Evolutionary conservation across 2,329 filamentous ascomycete genomes (phyloP).

Genomic region (Fusarium virguliforme): DNA sequence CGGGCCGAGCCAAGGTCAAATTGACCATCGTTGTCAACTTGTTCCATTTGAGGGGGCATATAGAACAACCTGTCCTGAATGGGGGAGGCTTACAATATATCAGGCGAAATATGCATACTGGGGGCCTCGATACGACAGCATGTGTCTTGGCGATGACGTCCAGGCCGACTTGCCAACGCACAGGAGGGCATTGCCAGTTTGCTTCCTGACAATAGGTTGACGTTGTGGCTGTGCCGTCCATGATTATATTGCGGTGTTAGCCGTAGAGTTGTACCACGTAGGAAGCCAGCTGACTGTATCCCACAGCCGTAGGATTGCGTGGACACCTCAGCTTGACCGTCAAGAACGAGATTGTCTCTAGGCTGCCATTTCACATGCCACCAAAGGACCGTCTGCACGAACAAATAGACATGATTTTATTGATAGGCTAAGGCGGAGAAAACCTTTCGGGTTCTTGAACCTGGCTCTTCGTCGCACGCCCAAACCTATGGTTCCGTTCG

Average conservation of each 20-base stretch:
- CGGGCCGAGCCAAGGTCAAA: slow-evolving; percentile 5
- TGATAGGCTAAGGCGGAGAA: no score
- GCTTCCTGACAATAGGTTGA: not conserved
- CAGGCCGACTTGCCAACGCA: not conserved
- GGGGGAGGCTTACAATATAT: not conserved
- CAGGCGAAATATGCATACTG: not conserved
- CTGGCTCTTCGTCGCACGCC: not conserved
- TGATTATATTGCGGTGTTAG: not conserved
- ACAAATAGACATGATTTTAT: no score
- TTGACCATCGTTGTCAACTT: not conserved
- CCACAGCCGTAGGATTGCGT: not conserved
- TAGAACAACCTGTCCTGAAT: not conserved
- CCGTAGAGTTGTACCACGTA: not conserved
- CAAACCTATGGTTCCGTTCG: no score
- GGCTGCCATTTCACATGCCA: not conserved
- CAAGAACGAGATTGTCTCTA: not conserved
- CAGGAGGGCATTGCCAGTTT: not conserved
- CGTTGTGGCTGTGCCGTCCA: not conserved
- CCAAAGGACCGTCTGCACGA: no score
- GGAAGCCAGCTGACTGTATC: not conserved
- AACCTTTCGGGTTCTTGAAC: no score
- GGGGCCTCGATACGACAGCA: not conserved
- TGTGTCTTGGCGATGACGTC: not conserved
- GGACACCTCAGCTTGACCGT: not conserved
- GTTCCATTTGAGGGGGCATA: not conserved